phyloP scores from a whole-genome alignment of 2,329 filamentous ascomycete species.

The Mariannaea sp. region DNA sequence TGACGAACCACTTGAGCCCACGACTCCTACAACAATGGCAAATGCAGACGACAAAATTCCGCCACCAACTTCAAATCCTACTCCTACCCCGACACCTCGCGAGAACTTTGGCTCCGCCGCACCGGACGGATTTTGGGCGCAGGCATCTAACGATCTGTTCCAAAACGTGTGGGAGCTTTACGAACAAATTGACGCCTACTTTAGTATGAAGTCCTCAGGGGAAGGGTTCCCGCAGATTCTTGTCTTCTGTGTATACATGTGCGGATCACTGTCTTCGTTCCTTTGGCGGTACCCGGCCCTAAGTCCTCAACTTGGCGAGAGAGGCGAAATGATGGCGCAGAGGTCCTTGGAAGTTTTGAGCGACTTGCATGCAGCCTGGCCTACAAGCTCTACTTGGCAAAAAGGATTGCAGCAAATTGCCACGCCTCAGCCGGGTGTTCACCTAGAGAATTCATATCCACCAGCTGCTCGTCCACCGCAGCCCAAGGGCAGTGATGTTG shows the following conservation, averaged over 20 bases:
- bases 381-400: constrained; percentile 30
- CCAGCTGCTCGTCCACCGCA: neutral
- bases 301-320: constrained; percentile 32
- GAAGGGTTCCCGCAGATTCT: constrained; percentile 44
- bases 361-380: constrained; percentile 36
- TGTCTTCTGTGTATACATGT: constrained; percentile 48
- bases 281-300: constrained; percentile 40
- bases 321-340: constrained; percentile 36
- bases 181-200: constrained; percentile 44
- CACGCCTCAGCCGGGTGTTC: constrained; percentile 21
- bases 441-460: too few species aligned
- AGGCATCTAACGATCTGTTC: constrained; percentile 42
- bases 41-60: constrained; percentile 21
- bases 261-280: constrained; percentile 44
- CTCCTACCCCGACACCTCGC: constrained; percentile 2
- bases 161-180: constrained; percentile 43
- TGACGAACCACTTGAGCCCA: constrained; percentile 13
- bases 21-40: constrained; percentile 24
- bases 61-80: neutral
- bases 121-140: constrained; percentile 35
- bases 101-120: constrained; percentile 18
- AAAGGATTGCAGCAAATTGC: constrained; percentile 28
- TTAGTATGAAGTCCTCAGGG: constrained; percentile 34
- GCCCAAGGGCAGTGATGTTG: neutral
- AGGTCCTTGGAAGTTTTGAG: constrained; percentile 33